These are phyloP conservation scores for Neurospora hispaniola DNA, from an alignment of 495 filamentous ascomycete species.

Conservation along the genomic window DNA sequence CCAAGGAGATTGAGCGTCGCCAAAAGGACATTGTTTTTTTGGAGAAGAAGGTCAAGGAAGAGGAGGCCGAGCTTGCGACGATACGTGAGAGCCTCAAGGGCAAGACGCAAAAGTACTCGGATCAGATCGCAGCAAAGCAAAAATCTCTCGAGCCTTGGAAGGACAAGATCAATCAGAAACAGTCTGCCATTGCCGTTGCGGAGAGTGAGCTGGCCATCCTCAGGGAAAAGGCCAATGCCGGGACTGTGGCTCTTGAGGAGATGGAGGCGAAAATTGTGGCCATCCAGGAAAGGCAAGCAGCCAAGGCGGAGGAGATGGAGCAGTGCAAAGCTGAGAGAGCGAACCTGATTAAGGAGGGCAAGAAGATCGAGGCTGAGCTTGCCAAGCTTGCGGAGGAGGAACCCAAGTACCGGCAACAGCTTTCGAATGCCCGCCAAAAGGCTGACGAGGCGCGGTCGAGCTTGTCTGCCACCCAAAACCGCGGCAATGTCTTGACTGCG, in stretches of 20 bases:
- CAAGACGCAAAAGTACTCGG: slow-evolving; percentile 88
- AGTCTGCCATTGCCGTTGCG: slow-evolving; percentile 84
- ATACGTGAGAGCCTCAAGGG: slow-evolving; percentile 83
- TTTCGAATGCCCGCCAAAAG: slow-evolving; percentile 82
- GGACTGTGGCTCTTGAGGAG: slow-evolving; percentile 72
- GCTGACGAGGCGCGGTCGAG: slow-evolving; percentile 90
- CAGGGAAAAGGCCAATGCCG: slow-evolving; percentile 76
- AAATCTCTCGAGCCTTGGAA: slow-evolving; percentile 95
- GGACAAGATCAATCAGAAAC: slow-evolving; percentile 90
- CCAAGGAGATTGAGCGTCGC: slow-evolving; percentile 66
- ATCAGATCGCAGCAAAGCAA: slow-evolving; percentile 85
- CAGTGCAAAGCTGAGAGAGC: slow-evolving; percentile 62
- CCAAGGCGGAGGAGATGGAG: slow-evolving; percentile 66
- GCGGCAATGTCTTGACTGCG: slow-evolving; percentile 82
- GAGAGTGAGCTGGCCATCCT: slow-evolving; percentile 90
- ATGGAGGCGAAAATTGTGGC: slow-evolving; percentile 64
- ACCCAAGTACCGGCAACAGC: slow-evolving; percentile 64
- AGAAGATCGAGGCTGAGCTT: slow-evolving; percentile 58
- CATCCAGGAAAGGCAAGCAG: slow-evolving; percentile 56
- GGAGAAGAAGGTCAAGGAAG: slow-evolving; percentile 60
- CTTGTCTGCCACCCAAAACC: slow-evolving; percentile 77
- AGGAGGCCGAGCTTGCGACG: slow-evolving; percentile 68
- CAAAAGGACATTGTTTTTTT: slow-evolving; percentile 57
- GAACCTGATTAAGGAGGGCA: slow-evolving; percentile 62
- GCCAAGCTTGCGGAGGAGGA: slow-evolving; percentile 63